phyloP scores from a whole-genome alignment of 495 filamentous ascomycete species.

The Penicillium pancosmium region DNA sequence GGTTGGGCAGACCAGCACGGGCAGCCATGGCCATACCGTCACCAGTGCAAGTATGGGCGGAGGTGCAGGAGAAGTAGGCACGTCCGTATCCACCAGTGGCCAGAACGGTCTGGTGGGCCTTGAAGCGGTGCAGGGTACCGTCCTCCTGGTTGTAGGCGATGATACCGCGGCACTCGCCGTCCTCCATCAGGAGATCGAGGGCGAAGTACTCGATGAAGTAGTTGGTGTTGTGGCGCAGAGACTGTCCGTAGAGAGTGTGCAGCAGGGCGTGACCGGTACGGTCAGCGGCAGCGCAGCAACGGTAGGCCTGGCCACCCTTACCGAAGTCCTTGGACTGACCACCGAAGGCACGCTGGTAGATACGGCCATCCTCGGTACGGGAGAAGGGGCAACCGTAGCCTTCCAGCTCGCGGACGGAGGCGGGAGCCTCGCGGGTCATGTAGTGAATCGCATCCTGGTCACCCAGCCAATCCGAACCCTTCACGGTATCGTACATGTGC shows the following conservation, averaged over 20 bases:
- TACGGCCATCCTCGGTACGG: slow-evolving; percentile 93
- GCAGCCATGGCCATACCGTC: slow-evolving; percentile 99
- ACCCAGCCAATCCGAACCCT: slow-evolving; percentile 97
- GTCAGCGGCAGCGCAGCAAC: slow-evolving; percentile 93
- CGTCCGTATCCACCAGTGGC: slow-evolving; percentile 96
- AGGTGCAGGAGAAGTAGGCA: slow-evolving; percentile 97
- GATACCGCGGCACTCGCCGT: slow-evolving; percentile 93
- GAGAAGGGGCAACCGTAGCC: slow-evolving; percentile 98
- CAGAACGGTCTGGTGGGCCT: slow-evolving; percentile 91
- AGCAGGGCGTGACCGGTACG: slow-evolving; percentile 95
- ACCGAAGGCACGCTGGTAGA: slow-evolving; percentile 98
- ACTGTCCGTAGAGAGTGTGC: slow-evolving; percentile 98
- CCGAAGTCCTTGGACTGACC: slow-evolving; percentile 94
- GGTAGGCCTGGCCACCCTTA: slow-evolving; percentile 95
- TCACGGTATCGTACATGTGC: slow-evolving; percentile 99
- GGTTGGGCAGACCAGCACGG: slow-evolving; percentile 94
- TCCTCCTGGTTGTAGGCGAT: slow-evolving; percentile 98
- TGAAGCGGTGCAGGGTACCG: slow-evolving; percentile 93
- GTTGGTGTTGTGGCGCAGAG: slow-evolving; percentile 94
- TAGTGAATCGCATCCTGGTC: slow-evolving; percentile 99
- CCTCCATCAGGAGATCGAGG: slow-evolving; percentile 93
- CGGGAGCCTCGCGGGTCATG: slow-evolving; percentile 95
- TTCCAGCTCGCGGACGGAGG: slow-evolving; percentile 90
- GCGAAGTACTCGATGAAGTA: slow-evolving; percentile 99
- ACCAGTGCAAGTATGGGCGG: slow-evolving; percentile 96